Evolutionary conservation across 1,284 basidiomycete genomes (phyloP), one percentile per base, ranked within the genome.

Genomic region (Flammula alnicola): DNA sequence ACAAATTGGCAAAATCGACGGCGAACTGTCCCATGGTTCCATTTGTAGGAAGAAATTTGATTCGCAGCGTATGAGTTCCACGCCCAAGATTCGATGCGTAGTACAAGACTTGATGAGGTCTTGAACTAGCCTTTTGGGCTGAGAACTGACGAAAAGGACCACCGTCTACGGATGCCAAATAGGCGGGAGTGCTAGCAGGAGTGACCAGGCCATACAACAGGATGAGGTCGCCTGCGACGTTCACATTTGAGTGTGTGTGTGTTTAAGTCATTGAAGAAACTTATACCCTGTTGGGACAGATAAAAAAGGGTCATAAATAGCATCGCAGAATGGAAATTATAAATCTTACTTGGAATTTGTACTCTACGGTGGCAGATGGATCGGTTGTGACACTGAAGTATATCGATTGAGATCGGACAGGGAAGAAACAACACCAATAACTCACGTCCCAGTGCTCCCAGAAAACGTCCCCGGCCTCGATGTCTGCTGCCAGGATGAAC

Each of bases 141-240:
- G 54, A 52, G 35, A 52, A 54, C 3, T 43, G 42, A 16, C 25
- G 38, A 25, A 48, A 49, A 11, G 54, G 45, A 2, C 62, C 62
- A n/a, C 58, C 62, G 42, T 75, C 71, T 3, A 75, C 40, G 43
- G 67, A 59, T 14, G 73, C 67, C 1, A 58, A 53, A 48, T 68
- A 75, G 3, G 63, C 35, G 1, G 54, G 50, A 5, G 67, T 59
- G 37, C 60, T 60, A 7, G 49, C 45, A 1, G 66, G 65, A 17
- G 68, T 67, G 6, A 72, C 62, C n/a, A 71, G 67, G 8, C 73
- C 72, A 43, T 68, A 73, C 5, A 74, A 47, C 1, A 64, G 63
- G 17, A 75, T 63, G 12, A 64, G 66, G 52, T 68, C 65, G 29
- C 71, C 72, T 70, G 27, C 30, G 9, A n/a, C 8, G 10, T 30